A percentile compares a stretch with the other conserved stretches of the same genome.
Evolutionary conservation across 2,329 filamentous ascomycete genomes (phyloP).

Genomic region (Clarireedia hainanense): DNA sequence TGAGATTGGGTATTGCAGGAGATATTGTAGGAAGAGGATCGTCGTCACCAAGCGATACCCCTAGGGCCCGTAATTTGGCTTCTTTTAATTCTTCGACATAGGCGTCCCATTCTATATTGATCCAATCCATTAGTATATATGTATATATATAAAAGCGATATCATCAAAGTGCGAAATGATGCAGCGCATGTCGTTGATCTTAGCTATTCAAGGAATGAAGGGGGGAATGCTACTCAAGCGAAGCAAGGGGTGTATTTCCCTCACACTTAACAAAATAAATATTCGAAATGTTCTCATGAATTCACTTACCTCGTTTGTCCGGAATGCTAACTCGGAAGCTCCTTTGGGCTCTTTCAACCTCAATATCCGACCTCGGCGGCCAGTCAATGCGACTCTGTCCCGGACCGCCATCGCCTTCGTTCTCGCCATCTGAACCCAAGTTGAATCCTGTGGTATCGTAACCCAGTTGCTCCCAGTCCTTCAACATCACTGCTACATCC

Average conservation of each 20-base stretch:
- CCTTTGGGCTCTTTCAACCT: conserved; percentile 43
- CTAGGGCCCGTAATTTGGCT: conserved; percentile 84
- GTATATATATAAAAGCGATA: neutral
- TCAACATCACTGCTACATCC: conserved; percentile 54
- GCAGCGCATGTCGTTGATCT: conserved; percentile 1
- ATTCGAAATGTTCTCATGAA: neutral
- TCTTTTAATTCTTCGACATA: conserved; percentile 81
- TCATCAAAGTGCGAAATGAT: neutral
- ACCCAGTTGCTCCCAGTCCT: conserved; percentile 59
- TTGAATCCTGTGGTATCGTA: conserved; percentile 65
- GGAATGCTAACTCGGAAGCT: conserved; percentile 60
- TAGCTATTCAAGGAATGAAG: conserved; percentile 1
- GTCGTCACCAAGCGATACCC: conserved; percentile 72
- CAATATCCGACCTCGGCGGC: conserved; percentile 54
- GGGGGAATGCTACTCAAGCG: neutral
- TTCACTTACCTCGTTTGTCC: conserved; percentile 30
- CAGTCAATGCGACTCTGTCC: conserved; percentile 60
- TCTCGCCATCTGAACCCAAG: conserved; percentile 37
- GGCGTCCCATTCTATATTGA: conserved; percentile 51
- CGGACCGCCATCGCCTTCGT: conserved; percentile 16
- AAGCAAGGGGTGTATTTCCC: neutral
- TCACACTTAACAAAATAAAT: neutral
- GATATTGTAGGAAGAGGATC: conserved; percentile 61
- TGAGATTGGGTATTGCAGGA: conserved; percentile 49
- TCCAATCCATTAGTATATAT: conserved; percentile 11